Evolutionary conservation across 805 yeast species (phyloP).

Genomic region (Candida golubevii): DNA sequence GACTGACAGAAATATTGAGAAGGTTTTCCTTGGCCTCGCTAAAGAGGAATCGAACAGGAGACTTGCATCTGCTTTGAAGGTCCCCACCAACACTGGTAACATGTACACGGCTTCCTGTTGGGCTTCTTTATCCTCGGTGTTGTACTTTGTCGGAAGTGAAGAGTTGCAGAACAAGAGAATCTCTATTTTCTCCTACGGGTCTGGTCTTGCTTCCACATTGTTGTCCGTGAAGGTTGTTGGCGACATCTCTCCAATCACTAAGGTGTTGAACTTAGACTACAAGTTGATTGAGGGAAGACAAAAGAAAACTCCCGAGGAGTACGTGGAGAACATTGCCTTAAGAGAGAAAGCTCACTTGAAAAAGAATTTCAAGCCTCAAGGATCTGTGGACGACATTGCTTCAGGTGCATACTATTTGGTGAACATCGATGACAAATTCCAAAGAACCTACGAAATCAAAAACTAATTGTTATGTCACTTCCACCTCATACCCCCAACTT

Average conservation of each 20-base stretch:
- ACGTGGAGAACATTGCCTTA: conserved; percentile 72
- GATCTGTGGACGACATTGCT: conserved; percentile 66
- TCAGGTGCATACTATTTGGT: conserved; percentile 80
- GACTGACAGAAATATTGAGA: conserved; percentile 77
- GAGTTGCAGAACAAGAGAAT: conserved; percentile 77
- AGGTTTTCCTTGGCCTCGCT: conserved; percentile 73
- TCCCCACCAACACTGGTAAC: conserved; percentile 97
- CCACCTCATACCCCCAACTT: too few species aligned
- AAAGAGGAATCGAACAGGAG: conserved; percentile 64
- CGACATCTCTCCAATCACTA: conserved; percentile 65
- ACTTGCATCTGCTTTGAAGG: conserved; percentile 74
- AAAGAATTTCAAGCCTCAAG: conserved; percentile 74
- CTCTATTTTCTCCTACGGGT: conserved; percentile 94
- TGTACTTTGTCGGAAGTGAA: conserved; percentile 70
- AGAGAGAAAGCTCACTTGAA: conserved; percentile 89
- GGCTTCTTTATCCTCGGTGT: conserved; percentile 78
- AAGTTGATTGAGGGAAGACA: conserved; percentile 62
- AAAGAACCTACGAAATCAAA: conserved; percentile 74
- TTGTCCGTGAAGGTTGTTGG: conserved; percentile 77
- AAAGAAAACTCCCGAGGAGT: conserved; percentile 69
- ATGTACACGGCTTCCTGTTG: conserved; percentile 95
- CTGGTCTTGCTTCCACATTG: conserved; percentile 92
- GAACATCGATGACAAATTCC: conserved; percentile 80
- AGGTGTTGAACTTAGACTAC: conserved; percentile 61
- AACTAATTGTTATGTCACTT: conserved; percentile 4